Conservation (phyloP, 2,329 filamentous ascomycete genomes). For the Neonectria magnoliae region DNA sequence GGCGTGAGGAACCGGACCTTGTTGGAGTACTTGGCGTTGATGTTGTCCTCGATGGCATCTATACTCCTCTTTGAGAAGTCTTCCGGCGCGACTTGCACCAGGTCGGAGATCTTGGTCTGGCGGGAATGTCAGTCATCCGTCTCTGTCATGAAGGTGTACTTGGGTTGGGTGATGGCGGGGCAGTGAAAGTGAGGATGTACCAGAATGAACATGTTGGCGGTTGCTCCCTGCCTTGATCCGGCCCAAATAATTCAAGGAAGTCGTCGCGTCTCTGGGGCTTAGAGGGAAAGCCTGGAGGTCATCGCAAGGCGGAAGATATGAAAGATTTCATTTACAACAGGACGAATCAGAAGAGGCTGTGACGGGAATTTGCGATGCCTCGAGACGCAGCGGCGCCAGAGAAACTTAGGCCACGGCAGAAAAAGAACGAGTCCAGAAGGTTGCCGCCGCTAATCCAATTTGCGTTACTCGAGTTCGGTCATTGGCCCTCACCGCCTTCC, state of each 20-base stretch:
- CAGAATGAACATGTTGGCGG: slow-evolving; percentile 60
- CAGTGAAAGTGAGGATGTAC: slow-evolving; percentile 44
- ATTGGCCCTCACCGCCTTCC: slow-evolving; percentile 25
- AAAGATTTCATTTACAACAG: slow-evolving; percentile 8
- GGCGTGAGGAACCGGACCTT: slow-evolving; percentile 62
- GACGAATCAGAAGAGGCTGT: not conserved
- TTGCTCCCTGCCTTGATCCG: not conserved
- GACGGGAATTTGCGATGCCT: slow-evolving; percentile 6
- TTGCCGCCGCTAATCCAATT: not conserved
- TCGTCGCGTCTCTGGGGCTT: not conserved
- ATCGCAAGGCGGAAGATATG: slow-evolving; percentile 1
- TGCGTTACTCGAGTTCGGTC: not conserved
- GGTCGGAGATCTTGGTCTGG: slow-evolving; percentile 91
- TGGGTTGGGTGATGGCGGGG: slow-evolving; percentile 6
- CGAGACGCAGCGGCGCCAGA: slow-evolving; percentile 3
- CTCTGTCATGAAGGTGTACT: not conserved
- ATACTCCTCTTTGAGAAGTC: slow-evolving; percentile 87
- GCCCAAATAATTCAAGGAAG: not conserved
- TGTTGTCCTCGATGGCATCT: slow-evolving; percentile 92
- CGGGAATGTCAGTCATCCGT: slow-evolving; percentile 25
- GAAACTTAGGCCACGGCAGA: slow-evolving; percentile 34
- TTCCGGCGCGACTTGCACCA: slow-evolving; percentile 90
- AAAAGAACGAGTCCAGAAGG: slow-evolving; percentile 31
- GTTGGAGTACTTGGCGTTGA: slow-evolving; percentile 97
- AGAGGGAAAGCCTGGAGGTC: not conserved